Evolutionary conservation across 208 protist species (phyloP).

Genomic region (Wallacemonas sp.): DNA sequence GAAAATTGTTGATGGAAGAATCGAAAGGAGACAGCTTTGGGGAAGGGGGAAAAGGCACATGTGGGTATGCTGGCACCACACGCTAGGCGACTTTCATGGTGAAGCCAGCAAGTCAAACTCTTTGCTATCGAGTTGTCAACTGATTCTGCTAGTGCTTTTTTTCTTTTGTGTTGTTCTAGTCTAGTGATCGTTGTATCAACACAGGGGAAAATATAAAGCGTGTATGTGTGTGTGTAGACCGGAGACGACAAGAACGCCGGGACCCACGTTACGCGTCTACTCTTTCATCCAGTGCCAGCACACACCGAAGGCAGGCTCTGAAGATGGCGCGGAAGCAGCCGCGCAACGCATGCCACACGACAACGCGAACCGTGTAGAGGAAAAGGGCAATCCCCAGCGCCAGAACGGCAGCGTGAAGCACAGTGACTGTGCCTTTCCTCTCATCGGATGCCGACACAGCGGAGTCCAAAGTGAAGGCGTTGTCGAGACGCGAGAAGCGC

Average conservation of each 20-base stretch:
- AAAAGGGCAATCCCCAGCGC: conserved; percentile 19
- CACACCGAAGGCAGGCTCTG: conserved; percentile 13
- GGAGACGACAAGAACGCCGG: too few relatives aligned
- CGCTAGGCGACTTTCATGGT: too few relatives aligned
- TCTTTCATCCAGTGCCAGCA: conserved; percentile 1
- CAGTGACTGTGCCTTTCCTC: conserved; percentile 7
- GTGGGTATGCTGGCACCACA: too few relatives aligned
- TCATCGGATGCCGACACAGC: background rate
- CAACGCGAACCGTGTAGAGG: conserved; percentile 19
- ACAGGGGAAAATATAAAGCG: background rate
- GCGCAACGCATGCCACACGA: conserved; percentile 1
- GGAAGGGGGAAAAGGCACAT: too few relatives aligned
- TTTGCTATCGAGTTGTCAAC: too few relatives aligned
- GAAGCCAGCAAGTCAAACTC: too few relatives aligned
- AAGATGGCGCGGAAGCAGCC: background rate
- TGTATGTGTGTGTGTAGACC: too few relatives aligned
- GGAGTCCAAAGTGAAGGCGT: background rate
- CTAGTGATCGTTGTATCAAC: background rate
- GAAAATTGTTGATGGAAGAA: too few relatives aligned
- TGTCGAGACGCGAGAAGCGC: background rate
- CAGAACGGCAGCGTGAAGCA: conserved; percentile 26
- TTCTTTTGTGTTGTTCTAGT: too few relatives aligned
- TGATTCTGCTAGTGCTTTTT: too few relatives aligned
- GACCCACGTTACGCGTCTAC: background rate
- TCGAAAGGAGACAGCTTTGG: too few relatives aligned